Evolutionary conservation across 805 yeast genomes (phyloP).

Genomic region (Zygoascus tannicola): DNA sequence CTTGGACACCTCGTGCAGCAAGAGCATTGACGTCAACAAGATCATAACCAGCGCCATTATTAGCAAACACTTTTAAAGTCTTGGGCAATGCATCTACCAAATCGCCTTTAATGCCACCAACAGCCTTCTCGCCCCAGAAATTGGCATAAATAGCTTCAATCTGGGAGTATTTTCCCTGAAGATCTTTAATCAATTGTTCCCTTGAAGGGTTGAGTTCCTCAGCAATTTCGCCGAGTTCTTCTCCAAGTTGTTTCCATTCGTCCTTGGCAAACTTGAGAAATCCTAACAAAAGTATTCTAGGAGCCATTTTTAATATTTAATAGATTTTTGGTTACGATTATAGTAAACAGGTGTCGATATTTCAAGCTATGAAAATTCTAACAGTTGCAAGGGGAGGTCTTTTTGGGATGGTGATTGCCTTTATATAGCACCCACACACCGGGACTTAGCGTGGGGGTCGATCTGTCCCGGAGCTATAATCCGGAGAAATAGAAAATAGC

Average conservation of each 20-base stretch:
- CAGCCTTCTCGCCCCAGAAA: constrained; percentile 30
- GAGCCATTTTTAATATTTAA: constrained; percentile 34
- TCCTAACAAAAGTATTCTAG: constrained; percentile 61
- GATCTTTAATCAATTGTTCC: constrained; percentile 33
- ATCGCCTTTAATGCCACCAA: constrained; percentile 40
- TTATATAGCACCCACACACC: no score
- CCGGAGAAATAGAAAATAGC: no score
- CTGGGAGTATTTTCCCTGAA: constrained; percentile 28
- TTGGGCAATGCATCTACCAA: constrained; percentile 32
- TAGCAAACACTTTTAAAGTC: constrained; percentile 36
- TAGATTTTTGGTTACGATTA: no score
- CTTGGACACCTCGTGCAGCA: constrained; percentile 34
- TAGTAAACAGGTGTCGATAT: no score
- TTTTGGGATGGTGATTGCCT: no score
- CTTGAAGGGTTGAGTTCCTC: constrained; percentile 32
- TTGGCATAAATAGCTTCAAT: constrained; percentile 37
- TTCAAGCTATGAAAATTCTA: no score
- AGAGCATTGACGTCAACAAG: constrained; percentile 38
- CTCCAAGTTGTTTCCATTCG: constrained; percentile 52
- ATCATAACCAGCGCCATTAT: constrained; percentile 54
- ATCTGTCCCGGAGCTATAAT: no score
- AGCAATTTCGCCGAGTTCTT: constrained; percentile 42
- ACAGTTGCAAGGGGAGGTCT: no score
- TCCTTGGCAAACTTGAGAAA: constrained; percentile 48
- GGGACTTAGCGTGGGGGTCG: no score